These are phyloP conservation scores for Penicillium italicum DNA, from an alignment of 2,329 filamentous ascomycete species.

Conservation along the genomic window DNA sequence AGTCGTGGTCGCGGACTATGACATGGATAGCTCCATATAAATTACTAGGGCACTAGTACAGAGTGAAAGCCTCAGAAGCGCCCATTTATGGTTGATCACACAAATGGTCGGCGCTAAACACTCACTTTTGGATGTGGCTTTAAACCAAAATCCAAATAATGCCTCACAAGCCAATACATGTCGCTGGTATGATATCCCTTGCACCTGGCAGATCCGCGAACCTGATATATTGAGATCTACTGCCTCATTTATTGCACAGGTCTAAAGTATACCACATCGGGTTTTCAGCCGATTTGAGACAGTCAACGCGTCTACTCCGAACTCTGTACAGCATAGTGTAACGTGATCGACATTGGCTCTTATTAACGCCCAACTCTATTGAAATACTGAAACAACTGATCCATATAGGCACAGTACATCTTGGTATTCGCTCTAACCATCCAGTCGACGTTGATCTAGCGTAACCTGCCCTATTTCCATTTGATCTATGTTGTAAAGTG, in stretches of 20 bases:
- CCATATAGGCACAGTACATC: background rate
- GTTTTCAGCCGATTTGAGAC: background rate
- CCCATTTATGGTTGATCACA: conserved; percentile 1
- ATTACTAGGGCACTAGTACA: conserved; percentile 1
- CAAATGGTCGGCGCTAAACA: conserved; percentile 1
- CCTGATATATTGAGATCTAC: background rate
- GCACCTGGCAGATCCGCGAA: background rate
- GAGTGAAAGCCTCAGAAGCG: conserved; percentile 14
- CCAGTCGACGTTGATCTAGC: background rate
- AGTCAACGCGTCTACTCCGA: background rate
- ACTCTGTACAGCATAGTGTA: background rate
- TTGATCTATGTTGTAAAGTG: background rate
- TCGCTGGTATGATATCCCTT: background rate
- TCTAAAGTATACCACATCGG: background rate
- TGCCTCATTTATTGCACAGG: background rate
- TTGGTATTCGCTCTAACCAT: background rate
- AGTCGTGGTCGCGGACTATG: background rate
- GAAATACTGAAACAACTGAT: background rate
- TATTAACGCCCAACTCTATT: background rate
- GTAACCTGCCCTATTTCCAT: background rate
- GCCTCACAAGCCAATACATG: background rate
- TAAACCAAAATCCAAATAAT: background rate
- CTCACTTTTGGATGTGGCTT: background rate
- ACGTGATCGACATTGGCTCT: background rate
- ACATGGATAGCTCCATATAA: background rate